Percentiles rank a stretch among this genome's conserved stretches.
phyloP scores from a whole-genome alignment of 2,329 filamentous ascomycete genomes.

The Pseudocercospora fijiensis region DNA sequence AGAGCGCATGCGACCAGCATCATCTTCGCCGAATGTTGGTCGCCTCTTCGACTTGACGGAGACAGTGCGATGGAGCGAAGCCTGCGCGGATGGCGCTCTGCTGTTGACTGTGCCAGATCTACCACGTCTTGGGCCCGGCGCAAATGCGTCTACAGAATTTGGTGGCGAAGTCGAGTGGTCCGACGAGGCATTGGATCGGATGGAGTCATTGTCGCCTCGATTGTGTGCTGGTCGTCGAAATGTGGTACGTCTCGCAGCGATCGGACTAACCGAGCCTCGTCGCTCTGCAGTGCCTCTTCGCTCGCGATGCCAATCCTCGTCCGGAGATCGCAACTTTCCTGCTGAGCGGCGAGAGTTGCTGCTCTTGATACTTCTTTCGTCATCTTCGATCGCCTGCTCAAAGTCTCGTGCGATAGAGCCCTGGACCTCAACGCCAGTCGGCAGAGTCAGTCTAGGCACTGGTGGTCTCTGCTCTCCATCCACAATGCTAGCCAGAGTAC shows the following conservation, averaged over 20 bases:
- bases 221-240: constrained; percentile 42
- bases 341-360: constrained; percentile 55
- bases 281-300: constrained; percentile 21
- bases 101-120: constrained; percentile 68
- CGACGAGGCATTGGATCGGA: constrained; percentile 20
- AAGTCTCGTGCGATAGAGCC: constrained; percentile 69
- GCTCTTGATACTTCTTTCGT: constrained; percentile 56
- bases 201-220: constrained; percentile 23
- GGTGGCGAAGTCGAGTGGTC: constrained; percentile 76
- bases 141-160: constrained; percentile 97
- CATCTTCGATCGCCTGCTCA: constrained; percentile 85
- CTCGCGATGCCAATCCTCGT: constrained; percentile 37
- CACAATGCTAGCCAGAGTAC: constrained; percentile 69
- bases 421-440: constrained; percentile 41
- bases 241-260: constrained; percentile 44
- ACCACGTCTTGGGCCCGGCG: constrained; percentile 75
- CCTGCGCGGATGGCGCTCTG: constrained; percentile 54
- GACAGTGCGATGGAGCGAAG: constrained; percentile 66
- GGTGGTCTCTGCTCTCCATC: constrained; percentile 44
- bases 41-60: constrained; percentile 64
- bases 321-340: constrained; percentile 33
- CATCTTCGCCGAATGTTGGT: constrained; percentile 58
- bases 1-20: constrained; percentile 55
- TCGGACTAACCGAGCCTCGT: constrained; percentile 37
- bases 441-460: constrained; percentile 47